Base-by-base conservation (phyloP, 192 early-diverging fungal genomes). In the Rhizoclosmatium globosum region DNA sequence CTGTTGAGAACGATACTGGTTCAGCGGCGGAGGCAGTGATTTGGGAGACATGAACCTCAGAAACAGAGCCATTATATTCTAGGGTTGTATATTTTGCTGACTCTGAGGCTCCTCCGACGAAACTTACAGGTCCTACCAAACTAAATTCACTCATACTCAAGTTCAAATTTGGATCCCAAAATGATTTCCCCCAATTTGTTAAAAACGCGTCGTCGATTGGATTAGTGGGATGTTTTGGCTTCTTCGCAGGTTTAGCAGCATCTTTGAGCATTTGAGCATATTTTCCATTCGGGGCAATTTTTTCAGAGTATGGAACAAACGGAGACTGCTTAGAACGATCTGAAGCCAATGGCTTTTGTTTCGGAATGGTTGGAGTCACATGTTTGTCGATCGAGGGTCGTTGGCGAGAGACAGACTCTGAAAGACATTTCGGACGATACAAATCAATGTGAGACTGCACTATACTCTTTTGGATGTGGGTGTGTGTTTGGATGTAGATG, bases 151-250 rank as follows among this genome's bases (percentile, higher is more conserved):
- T 62, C 60, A 62, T 62, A 21, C 60, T 62, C 60, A 62, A 39
- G 21, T 62, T 62, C 60, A 62, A 19, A 62, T 62, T 62, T 7
- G 60, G 23, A 23, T 62, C 60, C 60, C 60, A 62, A 62, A 62
- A 62, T 7, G 60, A 21, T 23, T 62, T 62, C 21, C 60, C 60
- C 60, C 60, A 62, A 21, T 62, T 62, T 62, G 9, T 21, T 17
- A 53, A 53, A 53, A 53, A 17, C 50, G 50, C 50, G 50, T 53
- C 50, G 31, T 31, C 31, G 31, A 31, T 31, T 31, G 31, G 31
- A 31, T 31, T 31, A 56, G 19, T 56, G 53, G 19, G 53, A 56
- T 56, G 11, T 15, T 56, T 56, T n/a, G 53, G 9, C 21, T 62
- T 62, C 60, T 7, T 19, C 7, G 15, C 21, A 21, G 21, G 60